Conservation (phyloP, 257 asterid species). For the Jasminum sambac region DNA sequence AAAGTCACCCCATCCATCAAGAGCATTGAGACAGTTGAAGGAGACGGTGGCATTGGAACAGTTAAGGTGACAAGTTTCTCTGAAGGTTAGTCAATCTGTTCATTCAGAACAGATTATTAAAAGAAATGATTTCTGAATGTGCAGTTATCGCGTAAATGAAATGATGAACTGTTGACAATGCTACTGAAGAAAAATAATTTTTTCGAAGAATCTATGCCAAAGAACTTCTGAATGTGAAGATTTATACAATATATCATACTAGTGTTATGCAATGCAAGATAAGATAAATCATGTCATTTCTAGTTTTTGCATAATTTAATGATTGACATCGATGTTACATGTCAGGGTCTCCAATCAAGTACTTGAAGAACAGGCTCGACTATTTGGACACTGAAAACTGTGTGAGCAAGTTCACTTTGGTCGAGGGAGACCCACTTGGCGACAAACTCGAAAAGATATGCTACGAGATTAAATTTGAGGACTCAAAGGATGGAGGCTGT, state of each 20-base stretch:
- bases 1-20: constrained; percentile 20
- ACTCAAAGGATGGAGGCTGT: constrained; percentile 21
- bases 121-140: no score
- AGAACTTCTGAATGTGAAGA: no score
- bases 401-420: constrained; percentile 15
- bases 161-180: no score
- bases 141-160: no score
- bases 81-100: constrained; percentile 14
- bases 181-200: no score
- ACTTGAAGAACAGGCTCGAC: constrained; percentile 11
- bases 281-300: not conserved
- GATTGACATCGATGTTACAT: not conserved
- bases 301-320: not conserved
- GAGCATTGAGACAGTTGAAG: constrained; percentile 27
- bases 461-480: constrained; percentile 7
- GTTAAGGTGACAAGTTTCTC: constrained; percentile 16
- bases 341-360: constrained; percentile 2
- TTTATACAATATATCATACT: no score
- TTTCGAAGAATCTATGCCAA: no score
- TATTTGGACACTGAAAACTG: not conserved
- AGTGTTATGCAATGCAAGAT: not conserved
- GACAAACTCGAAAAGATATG: constrained; percentile 12
- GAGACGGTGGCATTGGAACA: constrained; percentile 23
- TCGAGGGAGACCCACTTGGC: constrained; percentile 18
- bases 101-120: no score